phyloP scores from a whole-genome alignment of 805 yeast genomes.

The Wickerhamiella siamensis region DNA sequence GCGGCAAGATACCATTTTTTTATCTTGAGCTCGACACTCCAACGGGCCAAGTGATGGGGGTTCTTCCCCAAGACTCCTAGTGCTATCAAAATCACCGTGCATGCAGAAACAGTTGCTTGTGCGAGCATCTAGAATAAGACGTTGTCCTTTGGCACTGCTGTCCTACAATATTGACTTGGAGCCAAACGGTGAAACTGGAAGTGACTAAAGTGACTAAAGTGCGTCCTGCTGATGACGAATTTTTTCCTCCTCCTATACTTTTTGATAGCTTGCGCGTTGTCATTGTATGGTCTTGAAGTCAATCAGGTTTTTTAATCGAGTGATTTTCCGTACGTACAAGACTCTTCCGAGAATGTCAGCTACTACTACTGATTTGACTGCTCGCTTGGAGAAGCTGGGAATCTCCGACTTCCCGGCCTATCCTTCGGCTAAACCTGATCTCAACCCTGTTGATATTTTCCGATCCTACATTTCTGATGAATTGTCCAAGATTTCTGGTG shows the following conservation, averaged over 20 bases:
- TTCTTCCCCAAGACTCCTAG: background rate
- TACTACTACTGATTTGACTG: constrained; percentile 10
- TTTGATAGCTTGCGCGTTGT: background rate
- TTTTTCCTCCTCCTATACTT: background rate
- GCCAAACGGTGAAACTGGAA: no score
- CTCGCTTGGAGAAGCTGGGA: constrained; percentile 15
- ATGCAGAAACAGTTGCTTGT: background rate
- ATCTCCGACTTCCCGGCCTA: constrained; percentile 12
- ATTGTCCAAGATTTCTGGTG: constrained; percentile 57
- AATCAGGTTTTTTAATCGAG: background rate
- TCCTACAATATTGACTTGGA: no score
- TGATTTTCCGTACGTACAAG: background rate
- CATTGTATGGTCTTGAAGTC: background rate
- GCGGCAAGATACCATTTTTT: background rate
- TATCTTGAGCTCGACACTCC: background rate
- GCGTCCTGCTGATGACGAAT: background rate
- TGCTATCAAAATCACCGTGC: background rate
- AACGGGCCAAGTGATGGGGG: background rate
- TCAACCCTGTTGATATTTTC: constrained; percentile 72
- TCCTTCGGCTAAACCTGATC: constrained; percentile 54
- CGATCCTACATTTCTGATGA: constrained; percentile 81
- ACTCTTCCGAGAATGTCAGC: constrained; percentile 11
- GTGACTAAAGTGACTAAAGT: no score
- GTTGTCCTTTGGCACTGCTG: no score
- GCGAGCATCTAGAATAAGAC: no score